Evolutionary conservation across 2,329 filamentous ascomycete genomes (phyloP), one percentile per base, ranked within the genome.

Genomic region (Fusarium sambucinum): DNA sequence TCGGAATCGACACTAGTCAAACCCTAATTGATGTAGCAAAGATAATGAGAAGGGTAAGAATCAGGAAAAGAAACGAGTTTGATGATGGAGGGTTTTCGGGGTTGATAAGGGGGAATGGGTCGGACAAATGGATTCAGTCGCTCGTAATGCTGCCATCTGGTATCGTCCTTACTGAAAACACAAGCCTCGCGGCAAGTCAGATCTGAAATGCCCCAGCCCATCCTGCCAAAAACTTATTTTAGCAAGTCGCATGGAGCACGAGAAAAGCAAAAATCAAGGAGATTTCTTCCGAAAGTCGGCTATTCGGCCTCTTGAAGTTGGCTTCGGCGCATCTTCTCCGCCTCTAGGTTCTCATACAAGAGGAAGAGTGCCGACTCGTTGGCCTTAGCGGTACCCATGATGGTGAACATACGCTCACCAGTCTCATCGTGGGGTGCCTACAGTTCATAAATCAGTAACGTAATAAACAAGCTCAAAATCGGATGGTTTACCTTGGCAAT

Each of bases 361-460:
- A 99, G 89, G 81, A 97, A 97, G 29, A 99, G 86, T 6, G 96
- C 96, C 73, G 94, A 95, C 82, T 99, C 96, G 76, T 99, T 99
- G 69, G 94, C 93, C 82, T 91, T 91, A 63, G 93, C 90, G 64
- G 92, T 96, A 72, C 96, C 96, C 87, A 97, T 97, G 79, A 99
- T 99, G 77, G 96, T 99, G 84, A 99, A 99, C 96, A 99, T 99
- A 76, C 96, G 91, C 86, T 99, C 96, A 71, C 96, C 96, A 63
- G 93, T 96, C 73, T 98, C 96, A 74, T 99, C 96, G 77, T 99
- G 96, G 58, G 96, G 93, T 46, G 94, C 91, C 87, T 90, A 55
- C 8, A 60, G n/a, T 45, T 38, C 19, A 27, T n/a, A 38, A 21
- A 33, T 68, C 45, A 70, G 59, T 30, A 17, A 42, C 55, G 19